Conservation (phyloP, 305 asterid genomes). For the Stenogyne calaminthoides region DNA sequence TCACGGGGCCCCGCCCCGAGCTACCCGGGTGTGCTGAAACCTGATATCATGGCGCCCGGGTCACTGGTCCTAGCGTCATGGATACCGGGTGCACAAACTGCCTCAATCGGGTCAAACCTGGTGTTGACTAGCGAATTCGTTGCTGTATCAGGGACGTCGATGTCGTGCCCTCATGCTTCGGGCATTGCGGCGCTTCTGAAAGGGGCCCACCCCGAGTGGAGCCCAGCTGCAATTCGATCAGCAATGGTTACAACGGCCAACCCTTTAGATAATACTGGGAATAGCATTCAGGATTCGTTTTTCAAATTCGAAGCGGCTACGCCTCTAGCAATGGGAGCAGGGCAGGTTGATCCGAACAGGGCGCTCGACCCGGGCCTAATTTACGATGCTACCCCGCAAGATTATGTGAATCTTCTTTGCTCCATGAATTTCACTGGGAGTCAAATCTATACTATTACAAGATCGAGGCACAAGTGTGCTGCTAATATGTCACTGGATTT, state of each 20-base stretch:
- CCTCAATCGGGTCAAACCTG: slow-evolving; percentile 8
- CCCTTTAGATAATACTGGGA: slow-evolving; percentile 27
- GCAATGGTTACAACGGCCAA: slow-evolving; percentile 36
- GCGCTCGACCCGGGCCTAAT: slow-evolving; percentile 36
- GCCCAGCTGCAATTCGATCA: slow-evolving; percentile 35
- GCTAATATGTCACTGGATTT: slow-evolving; percentile 1
- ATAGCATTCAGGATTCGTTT: not conserved
- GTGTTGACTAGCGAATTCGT: slow-evolving; percentile 24
- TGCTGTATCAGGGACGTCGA: slow-evolving; percentile 26
- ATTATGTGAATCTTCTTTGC: slow-evolving; percentile 34
- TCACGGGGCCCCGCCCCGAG: slow-evolving; percentile 45
- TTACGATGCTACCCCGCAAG: slow-evolving; percentile 35
- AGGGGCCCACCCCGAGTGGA: slow-evolving; percentile 40
- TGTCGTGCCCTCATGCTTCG: slow-evolving; percentile 41
- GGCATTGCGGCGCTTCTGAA: slow-evolving; percentile 41
- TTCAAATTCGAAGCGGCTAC: slow-evolving; percentile 24
- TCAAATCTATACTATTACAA: slow-evolving; percentile 33
- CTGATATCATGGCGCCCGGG: slow-evolving; percentile 53
- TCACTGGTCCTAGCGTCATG: slow-evolving; percentile 37
- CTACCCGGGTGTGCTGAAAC: slow-evolving; percentile 38
- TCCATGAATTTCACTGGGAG: slow-evolving; percentile 32
- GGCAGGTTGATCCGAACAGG: slow-evolving; percentile 33
- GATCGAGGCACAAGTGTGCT: slow-evolving; percentile 27
- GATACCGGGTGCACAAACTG: slow-evolving; percentile 19
- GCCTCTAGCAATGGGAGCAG: slow-evolving; percentile 40